phyloP scores from a whole-genome alignment of 768 basidiomycete genomes.

The Pleurotus tuoliensis region DNA sequence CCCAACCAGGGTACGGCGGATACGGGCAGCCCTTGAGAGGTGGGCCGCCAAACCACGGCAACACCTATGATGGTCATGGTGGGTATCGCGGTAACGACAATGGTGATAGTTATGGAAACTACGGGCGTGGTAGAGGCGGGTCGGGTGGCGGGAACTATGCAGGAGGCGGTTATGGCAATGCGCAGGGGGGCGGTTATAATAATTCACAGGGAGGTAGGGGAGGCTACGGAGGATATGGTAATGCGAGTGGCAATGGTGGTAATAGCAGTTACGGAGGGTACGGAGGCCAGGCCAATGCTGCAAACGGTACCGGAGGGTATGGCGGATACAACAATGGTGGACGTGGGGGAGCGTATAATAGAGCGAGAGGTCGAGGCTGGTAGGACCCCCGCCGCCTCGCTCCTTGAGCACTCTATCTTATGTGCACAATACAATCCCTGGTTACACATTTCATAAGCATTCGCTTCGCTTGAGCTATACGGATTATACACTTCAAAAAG shows the following conservation, averaged over 20 bases:
- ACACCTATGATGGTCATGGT: slow-evolving; percentile 21
- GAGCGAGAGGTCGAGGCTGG: slow-evolving; percentile 53
- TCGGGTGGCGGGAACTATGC: slow-evolving; percentile 25
- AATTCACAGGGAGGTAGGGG: slow-evolving; percentile 29
- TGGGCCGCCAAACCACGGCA: slow-evolving; percentile 21
- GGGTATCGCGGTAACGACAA: slow-evolving; percentile 17
- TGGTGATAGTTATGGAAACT: slow-evolving; percentile 1
- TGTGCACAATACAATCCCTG: not conserved
- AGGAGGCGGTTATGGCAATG: slow-evolving; percentile 16
- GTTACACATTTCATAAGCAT: too few relatives aligned
- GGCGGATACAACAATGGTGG: slow-evolving; percentile 13
- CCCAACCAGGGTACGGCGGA: slow-evolving; percentile 15
- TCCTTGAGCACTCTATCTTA: slow-evolving; percentile 4
- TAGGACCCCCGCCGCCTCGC: slow-evolving; percentile 20
- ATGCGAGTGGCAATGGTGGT: slow-evolving; percentile 19
- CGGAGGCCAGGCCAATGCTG: slow-evolving; percentile 15
- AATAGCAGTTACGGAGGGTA: slow-evolving; percentile 39
- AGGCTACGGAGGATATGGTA: slow-evolving; percentile 29
- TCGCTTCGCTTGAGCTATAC: too few relatives aligned
- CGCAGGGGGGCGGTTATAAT: slow-evolving; percentile 33
- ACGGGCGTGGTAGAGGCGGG: slow-evolving; percentile 25
- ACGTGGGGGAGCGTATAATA: slow-evolving; percentile 19
- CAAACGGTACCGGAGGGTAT: slow-evolving; percentile 14
- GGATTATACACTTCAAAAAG: too few relatives aligned
- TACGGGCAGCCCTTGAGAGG: slow-evolving; percentile 21